phyloP scores from a whole-genome alignment of 345 rosid species.

The Hibiscus trionum region DNA sequence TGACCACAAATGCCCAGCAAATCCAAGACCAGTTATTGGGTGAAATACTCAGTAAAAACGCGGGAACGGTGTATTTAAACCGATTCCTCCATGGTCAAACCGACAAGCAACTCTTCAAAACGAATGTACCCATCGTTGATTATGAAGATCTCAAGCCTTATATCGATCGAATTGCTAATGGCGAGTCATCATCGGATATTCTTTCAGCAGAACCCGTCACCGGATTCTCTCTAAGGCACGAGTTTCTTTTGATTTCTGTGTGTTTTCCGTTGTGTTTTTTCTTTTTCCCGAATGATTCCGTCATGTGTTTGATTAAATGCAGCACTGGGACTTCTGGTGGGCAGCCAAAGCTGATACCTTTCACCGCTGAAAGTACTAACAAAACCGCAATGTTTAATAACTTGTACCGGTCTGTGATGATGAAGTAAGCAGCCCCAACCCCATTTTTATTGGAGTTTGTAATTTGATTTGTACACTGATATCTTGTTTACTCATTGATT shows the following conservation, averaged over 20 bases:
- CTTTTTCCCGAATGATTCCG: not conserved
- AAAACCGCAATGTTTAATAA: conserved; percentile 54
- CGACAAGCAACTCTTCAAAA: conserved; percentile 46
- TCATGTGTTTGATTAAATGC: conserved; percentile 10
- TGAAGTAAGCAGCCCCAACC: conserved; percentile 37
- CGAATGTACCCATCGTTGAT: conserved; percentile 62
- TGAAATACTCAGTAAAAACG: conserved; percentile 48
- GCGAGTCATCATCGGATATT: conserved; percentile 46
- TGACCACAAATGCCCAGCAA: conserved; percentile 50
- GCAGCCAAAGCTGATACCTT: conserved; percentile 82
- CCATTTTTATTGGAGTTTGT: not conserved
- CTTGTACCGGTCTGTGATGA: conserved; percentile 75
- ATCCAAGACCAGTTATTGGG: conserved; percentile 49
- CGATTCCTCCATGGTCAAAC: conserved; percentile 37
- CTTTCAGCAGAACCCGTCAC: conserved; percentile 67
- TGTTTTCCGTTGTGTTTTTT: not conserved
- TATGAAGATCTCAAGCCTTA: conserved; percentile 65
- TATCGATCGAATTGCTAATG: conserved; percentile 66
- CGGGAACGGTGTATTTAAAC: conserved; percentile 48
- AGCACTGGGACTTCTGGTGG: conserved; percentile 96
- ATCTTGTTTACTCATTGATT: not conserved
- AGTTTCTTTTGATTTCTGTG: not conserved
- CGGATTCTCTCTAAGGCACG: conserved; percentile 65
- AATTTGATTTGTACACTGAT: not conserved
- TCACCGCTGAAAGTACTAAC: conserved; percentile 56